Evolutionary conservation across 78 protist genomes (phyloP).

Genomic region (Isochrysis galbana): DNA sequence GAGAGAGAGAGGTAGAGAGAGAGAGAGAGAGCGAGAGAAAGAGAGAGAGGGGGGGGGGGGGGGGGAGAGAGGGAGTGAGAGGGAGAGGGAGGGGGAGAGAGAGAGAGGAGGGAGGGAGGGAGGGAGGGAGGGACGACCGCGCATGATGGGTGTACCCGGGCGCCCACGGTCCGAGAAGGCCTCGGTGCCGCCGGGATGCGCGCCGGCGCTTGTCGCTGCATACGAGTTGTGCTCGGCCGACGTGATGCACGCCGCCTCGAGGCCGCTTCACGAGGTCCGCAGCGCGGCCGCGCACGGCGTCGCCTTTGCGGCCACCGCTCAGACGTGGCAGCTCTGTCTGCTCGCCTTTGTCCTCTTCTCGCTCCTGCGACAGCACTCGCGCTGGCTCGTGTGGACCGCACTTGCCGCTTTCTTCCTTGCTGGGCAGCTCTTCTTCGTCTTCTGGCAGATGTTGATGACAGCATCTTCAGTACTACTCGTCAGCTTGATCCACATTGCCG

Average conservation of each 20-base stretch:
- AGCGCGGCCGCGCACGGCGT: background rate
- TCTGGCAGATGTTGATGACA: background rate
- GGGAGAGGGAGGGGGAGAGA: no score
- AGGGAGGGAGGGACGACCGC: no score
- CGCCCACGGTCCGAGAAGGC: no score
- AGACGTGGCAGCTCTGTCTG: background rate
- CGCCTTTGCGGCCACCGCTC: background rate
- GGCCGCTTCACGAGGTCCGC: background rate
- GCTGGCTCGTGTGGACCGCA: background rate
- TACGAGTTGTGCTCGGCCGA: background rate
- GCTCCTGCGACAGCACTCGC: background rate
- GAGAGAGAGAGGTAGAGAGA: no score
- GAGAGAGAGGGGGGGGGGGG: no score
- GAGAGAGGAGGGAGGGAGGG: no score
- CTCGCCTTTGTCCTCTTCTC: background rate
- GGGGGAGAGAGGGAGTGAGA: no score
- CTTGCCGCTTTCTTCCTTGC: background rate
- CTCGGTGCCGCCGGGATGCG: background rate
- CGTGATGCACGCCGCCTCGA: background rate
- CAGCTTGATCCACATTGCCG: background rate
- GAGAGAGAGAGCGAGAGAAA: no score
- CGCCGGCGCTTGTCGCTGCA: background rate
- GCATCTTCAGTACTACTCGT: background rate
- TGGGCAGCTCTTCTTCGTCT: background rate
- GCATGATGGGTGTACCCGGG: no score